Base-by-base conservation (phyloP, 257 asterid species). In the Linderniella brevidens region DNA sequence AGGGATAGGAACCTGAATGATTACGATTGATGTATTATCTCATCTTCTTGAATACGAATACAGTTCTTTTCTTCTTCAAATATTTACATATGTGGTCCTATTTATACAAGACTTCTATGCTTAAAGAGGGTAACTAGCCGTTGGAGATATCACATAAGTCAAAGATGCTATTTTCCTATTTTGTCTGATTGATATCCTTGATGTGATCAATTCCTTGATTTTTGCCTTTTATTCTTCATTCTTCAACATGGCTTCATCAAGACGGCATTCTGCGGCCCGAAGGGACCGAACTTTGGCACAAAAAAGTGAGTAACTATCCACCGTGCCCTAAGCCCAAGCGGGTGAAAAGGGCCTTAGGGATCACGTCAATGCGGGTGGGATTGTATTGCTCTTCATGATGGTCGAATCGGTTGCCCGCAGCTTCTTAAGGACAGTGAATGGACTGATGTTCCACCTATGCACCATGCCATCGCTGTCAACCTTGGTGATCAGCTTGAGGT, bases 401-500 rank as follows among this genome's bases (percentile, higher is more conserved):
- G 57, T 52, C 47, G 52, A 48, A 64, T 63, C 37, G 58, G 69
- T 16, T 64, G 32, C 4, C 32, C 6, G 3, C 32, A 25, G 32
- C 6, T 25, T 3, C 32, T 25, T 6, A 25, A 25, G 69, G 69
- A 58, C 48, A 60, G 55, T 14, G 56, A 57, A 41, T 63, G 69
- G 69, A 52, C 57, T 10, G 69, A 53, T 11, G 69, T 63, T 36
- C 68, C 44, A 4, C 68, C 64, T 7, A 46, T 57, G 56, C 68
- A 48, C 55, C 60, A 63, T 48, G 57, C 64, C 52, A 57, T 63
- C 46, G 64, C 51, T 40, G 54, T 63, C 50, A 63, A 57, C 56
- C 51, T 64, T 19, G 64, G 69, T 12, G 69, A 64, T 42, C 65
- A 64, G 46, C 57, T 64, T 20, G 65, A 64, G 65, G 59, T 63